Base-by-base conservation (phyloP, 2,329 filamentous ascomycete genomes). In the Aspergillus sp. region DNA sequence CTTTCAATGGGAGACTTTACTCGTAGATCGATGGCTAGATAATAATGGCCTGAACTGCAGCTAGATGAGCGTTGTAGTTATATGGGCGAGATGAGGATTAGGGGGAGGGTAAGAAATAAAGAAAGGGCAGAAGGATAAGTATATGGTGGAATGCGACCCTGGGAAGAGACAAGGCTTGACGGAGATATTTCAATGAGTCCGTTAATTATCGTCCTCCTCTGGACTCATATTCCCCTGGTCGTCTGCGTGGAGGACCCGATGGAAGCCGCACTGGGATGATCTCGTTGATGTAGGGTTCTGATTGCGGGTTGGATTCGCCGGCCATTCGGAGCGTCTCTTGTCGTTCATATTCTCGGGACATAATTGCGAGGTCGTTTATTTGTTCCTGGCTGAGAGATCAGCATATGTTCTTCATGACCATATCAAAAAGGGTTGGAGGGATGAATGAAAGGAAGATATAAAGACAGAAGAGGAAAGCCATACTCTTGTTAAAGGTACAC, bases 271-370 rank as follows among this genome's bases (percentile, higher is more conserved):
- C 71, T 1, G 68, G 73, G 34, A 79, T 71, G 24, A 76, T 71
- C 44, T 76, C 73, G 59, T 78, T 78, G 63, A 79, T 77, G 58
- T 75, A 78, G 0, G 73, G 69, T 56, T 77, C 74, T 48, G 66
- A 52, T 22, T 66, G 63, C 20, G 53, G 64, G 57, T 55, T 56
- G 11, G 60, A 61, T 30, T 70, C 66, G 18, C 65, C 68, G 9
- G 69, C 62, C 77, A 80, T 80, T 20, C 78, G 71, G 43, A 77
- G 68, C 8, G 78, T 74, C 57, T 79, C 77, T 58, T 80, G 76
- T 50, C 69, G 71, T 63, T 81, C 78, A 62, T 80, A 81, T 61
- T 80, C 76, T 51, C 74, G 67, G 11, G 78, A 80, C 69, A 80
- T 76, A 26, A 68, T 66, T 50, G 73, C 72, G n/a, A 81, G 70